These are phyloP conservation scores for Colletotrichum euphorbiae DNA, from an alignment of 2,329 filamentous ascomycete genomes.

Conservation along the genomic window DNA sequence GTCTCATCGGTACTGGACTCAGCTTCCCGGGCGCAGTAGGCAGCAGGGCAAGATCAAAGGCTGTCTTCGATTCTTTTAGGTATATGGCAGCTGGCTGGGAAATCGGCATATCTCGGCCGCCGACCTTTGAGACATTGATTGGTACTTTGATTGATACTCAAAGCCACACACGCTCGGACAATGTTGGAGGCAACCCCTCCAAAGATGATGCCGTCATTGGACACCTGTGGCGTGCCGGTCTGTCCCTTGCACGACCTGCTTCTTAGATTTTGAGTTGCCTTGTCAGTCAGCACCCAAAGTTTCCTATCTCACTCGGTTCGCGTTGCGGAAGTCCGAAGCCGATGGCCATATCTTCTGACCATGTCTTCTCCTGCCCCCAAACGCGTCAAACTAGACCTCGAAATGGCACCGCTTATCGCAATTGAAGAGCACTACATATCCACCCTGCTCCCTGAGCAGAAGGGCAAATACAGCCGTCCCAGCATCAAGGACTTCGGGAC, in stretches of 20 bases:
- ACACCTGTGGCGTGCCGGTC: background rate
- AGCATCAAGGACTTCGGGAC: background rate
- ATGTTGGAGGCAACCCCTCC: background rate
- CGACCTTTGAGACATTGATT: background rate
- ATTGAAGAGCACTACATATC: slow-evolving; percentile 33
- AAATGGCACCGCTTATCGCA: slow-evolving; percentile 3
- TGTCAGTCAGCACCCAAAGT: background rate
- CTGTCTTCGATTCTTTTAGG: background rate
- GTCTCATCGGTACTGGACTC: background rate
- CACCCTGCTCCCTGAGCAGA: slow-evolving; percentile 5
- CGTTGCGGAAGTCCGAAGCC: too few relatives aligned
- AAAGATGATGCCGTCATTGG: background rate
- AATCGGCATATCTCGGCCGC: background rate
- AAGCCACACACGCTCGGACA: background rate
- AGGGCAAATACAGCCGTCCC: background rate
- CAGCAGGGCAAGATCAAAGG: background rate
- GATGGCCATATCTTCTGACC: too few relatives aligned
- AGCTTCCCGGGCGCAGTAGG: background rate
- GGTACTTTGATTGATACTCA: too few relatives aligned
- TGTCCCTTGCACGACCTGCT: background rate
- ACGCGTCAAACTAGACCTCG: background rate
- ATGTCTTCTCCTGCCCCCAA: too few relatives aligned
- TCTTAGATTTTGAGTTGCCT: background rate
- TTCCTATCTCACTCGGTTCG: background rate
- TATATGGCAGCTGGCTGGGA: background rate